Conservation (phyloP, 1,139 yeast species). For the Candida neerlandica region DNA sequence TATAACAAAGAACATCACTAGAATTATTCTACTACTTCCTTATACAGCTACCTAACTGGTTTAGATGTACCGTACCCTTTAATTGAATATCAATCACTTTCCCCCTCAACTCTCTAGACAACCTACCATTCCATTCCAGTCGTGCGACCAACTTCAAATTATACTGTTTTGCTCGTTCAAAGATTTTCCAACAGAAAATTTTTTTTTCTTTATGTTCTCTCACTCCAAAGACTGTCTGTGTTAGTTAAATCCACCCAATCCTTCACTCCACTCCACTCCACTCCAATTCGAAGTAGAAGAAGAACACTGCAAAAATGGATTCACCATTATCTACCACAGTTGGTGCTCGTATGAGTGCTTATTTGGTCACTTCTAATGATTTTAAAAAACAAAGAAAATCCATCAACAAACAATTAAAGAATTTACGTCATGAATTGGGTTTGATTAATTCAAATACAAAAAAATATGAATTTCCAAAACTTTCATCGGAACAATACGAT, state of each 20-base stretch:
- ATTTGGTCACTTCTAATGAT: constrained; percentile 54
- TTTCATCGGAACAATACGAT: constrained; percentile 49
- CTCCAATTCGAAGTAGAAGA: neutral
- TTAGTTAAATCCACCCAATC: neutral
- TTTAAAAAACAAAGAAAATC: constrained; percentile 51
- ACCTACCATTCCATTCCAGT: neutral
- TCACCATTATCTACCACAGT: constrained; percentile 47
- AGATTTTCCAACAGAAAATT: neutral
- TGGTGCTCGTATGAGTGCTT: constrained; percentile 52
- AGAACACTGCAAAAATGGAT: constrained; percentile 20
- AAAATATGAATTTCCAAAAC: constrained; percentile 46
- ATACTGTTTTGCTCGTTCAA: neutral
- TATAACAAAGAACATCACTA: too few relatives aligned
- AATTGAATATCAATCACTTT: too few relatives aligned
- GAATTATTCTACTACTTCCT: too few relatives aligned
- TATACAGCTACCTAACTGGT: too few relatives aligned
- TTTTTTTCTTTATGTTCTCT: neutral
- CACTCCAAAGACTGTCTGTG: neutral
- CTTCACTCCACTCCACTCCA: neutral
- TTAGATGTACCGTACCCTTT: neutral
- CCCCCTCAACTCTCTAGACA: too few relatives aligned
- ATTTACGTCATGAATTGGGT: constrained; percentile 57
- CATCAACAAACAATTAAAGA: constrained; percentile 50
- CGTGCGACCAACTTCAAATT: neutral
- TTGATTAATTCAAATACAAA: constrained; percentile 62